phyloP scores from a whole-genome alignment of 2,329 filamentous ascomycete species.

The Zelopaecilomyces penicillatus region DNA sequence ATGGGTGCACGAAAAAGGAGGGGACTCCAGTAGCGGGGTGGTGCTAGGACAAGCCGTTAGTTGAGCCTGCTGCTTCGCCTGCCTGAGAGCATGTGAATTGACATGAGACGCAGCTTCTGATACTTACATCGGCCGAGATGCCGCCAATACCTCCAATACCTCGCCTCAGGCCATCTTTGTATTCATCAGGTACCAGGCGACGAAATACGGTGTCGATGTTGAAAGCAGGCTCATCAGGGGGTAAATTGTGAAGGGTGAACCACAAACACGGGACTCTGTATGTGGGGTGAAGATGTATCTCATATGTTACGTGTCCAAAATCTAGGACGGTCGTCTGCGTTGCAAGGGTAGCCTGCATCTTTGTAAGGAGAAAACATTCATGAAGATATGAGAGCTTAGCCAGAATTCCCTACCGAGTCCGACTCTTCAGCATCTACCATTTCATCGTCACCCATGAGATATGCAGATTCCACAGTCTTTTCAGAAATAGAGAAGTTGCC shows the following conservation, averaged over 20 bases:
- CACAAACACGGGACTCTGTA: constrained; percentile 70
- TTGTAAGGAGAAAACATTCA: constrained; percentile 12
- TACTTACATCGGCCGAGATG: constrained; percentile 67
- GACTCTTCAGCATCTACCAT: constrained; percentile 44
- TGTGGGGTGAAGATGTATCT: constrained; percentile 66
- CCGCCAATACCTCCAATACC: constrained; percentile 58
- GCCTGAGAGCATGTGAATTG: constrained; percentile 16
- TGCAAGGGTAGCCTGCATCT: constrained; percentile 32
- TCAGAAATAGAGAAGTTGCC: constrained; percentile 36
- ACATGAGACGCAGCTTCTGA: constrained; percentile 20
- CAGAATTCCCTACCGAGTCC: constrained; percentile 37
- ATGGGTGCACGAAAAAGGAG: constrained; percentile 88
- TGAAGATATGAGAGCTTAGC: neutral
- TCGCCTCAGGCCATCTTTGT: constrained; percentile 49
- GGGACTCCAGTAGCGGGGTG: constrained; percentile 74
- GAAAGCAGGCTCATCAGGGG: constrained; percentile 46
- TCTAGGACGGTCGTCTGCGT: constrained; percentile 23
- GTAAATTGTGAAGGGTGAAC: constrained; percentile 57
- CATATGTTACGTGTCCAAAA: constrained; percentile 53
- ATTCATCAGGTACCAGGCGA: constrained; percentile 58
- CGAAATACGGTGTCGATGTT: constrained; percentile 63
- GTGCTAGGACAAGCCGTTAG: constrained; percentile 49
- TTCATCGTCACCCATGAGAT: constrained; percentile 29
- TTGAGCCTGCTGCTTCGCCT: constrained; percentile 23
- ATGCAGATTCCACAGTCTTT: constrained; percentile 10